Evolutionary conservation across 1,284 basidiomycete genomes (phyloP).

Genomic region (Agaricales sp.): DNA sequence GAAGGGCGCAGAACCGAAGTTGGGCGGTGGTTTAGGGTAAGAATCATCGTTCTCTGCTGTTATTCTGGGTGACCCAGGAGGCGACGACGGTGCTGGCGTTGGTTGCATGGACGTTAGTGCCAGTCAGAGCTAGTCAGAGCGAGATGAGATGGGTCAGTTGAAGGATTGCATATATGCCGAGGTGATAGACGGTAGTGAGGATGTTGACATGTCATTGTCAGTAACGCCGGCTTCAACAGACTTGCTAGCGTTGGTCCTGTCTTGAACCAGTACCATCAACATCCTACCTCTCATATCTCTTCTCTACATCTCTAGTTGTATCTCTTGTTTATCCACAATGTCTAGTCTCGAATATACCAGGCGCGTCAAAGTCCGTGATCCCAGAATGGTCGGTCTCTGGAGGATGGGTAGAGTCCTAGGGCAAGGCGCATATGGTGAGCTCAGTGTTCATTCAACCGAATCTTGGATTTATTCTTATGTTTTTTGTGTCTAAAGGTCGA

Average conservation of each 20-base stretch:
- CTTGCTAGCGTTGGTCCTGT: too few species aligned
- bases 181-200: constrained; percentile 3
- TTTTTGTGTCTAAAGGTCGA: constrained; percentile 45
- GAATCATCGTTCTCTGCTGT: constrained; percentile 14
- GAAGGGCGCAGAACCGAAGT: constrained; percentile 59
- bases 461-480: too few species aligned
- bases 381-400: constrained; percentile 86
- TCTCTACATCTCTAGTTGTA: neutral
- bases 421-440: constrained; percentile 79
- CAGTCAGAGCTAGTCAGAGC: constrained; percentile 15
- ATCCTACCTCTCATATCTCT: neutral
- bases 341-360: neutral
- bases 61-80: constrained; percentile 18
- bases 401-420: constrained; percentile 91
- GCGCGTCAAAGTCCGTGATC: constrained; percentile 26
- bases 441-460: constrained; percentile 5
- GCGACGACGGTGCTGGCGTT: constrained; percentile 41
- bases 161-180: neutral
- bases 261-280: neutral
- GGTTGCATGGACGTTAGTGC: constrained; percentile 35
- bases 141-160: neutral
- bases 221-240: neutral
- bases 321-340: constrained; percentile 2
- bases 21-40: constrained; percentile 49
- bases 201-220: neutral